A percentile compares a stretch with the other conserved stretches of the same genome.
Conservation (phyloP, 2,329 filamentous ascomycete species). For the Cryphonectria carpinicola region DNA sequence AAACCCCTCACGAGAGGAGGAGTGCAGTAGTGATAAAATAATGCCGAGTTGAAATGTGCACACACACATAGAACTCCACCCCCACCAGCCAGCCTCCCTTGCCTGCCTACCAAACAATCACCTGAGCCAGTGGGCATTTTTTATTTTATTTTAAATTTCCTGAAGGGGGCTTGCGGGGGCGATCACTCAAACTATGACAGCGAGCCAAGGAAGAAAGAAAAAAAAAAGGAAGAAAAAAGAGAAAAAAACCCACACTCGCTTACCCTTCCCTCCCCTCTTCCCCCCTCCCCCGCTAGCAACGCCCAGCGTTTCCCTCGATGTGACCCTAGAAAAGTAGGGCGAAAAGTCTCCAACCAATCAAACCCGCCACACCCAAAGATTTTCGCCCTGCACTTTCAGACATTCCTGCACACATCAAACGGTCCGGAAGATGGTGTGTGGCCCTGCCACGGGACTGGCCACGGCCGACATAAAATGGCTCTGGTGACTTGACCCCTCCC, state of each 20-base stretch:
- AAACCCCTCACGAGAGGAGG: background rate
- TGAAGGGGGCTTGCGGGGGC: background rate
- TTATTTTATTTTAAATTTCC: no score
- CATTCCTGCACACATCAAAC: background rate
- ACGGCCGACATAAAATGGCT: background rate
- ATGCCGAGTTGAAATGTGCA: background rate
- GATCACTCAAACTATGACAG: background rate
- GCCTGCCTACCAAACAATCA: background rate
- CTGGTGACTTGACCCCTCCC: background rate
- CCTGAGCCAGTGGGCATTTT: background rate
- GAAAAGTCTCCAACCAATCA: conserved; percentile 9
- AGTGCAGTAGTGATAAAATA: background rate
- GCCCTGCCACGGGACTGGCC: background rate
- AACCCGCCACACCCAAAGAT: background rate
- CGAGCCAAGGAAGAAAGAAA: background rate
- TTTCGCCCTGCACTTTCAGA: background rate
- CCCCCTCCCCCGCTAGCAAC: background rate
- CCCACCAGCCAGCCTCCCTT: background rate
- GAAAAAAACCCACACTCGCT: background rate
- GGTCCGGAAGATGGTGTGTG: conserved; percentile 2
- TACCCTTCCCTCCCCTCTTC: background rate
- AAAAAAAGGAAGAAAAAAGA: background rate
- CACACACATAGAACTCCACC: background rate
- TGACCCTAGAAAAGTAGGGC: conserved; percentile 10
- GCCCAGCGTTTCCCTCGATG: conserved; percentile 1